Conservation (phyloP, 331 rosid genomes). For the Acacia pycnantha region DNA sequence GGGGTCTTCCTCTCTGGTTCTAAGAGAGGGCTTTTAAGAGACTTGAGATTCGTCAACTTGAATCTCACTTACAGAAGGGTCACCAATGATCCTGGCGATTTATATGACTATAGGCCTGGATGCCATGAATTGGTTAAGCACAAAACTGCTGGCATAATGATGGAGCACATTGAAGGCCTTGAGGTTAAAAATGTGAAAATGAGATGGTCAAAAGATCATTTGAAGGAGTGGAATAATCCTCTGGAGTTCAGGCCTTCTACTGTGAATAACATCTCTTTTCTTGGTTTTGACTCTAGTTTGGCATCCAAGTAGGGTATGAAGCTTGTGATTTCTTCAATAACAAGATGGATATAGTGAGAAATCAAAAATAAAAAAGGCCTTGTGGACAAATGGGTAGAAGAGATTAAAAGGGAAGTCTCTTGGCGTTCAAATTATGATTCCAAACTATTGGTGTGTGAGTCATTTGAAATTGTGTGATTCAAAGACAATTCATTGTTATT, state of each 20-base stretch:
- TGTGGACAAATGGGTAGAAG: background rate
- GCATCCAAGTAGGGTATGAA: constrained; percentile 31
- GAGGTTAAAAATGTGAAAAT: constrained; percentile 71
- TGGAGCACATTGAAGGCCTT: constrained; percentile 82
- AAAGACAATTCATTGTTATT: background rate
- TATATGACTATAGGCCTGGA: constrained; percentile 87
- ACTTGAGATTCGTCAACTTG: constrained; percentile 75
- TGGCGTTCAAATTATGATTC: background rate
- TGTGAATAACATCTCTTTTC: constrained; percentile 62
- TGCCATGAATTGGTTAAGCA: constrained; percentile 82
- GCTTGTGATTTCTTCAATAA: background rate
- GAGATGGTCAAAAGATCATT: constrained; percentile 62
- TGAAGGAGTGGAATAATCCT: constrained; percentile 69
- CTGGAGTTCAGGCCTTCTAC: constrained; percentile 76
- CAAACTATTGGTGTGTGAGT: background rate
- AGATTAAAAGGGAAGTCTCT: background rate
- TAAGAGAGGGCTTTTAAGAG: constrained; percentile 60
- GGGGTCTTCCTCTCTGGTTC: constrained; percentile 91
- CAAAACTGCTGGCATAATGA: constrained; percentile 64
- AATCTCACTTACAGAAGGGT: constrained; percentile 61
- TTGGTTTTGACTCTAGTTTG: constrained; percentile 61
- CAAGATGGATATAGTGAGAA: background rate
- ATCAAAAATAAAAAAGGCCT: background rate
- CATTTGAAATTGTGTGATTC: background rate
- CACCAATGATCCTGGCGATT: constrained; percentile 63